Evolutionary conservation across 352 stramenopile species (phyloP).

Genomic region (Phytophthora sp.): DNA sequence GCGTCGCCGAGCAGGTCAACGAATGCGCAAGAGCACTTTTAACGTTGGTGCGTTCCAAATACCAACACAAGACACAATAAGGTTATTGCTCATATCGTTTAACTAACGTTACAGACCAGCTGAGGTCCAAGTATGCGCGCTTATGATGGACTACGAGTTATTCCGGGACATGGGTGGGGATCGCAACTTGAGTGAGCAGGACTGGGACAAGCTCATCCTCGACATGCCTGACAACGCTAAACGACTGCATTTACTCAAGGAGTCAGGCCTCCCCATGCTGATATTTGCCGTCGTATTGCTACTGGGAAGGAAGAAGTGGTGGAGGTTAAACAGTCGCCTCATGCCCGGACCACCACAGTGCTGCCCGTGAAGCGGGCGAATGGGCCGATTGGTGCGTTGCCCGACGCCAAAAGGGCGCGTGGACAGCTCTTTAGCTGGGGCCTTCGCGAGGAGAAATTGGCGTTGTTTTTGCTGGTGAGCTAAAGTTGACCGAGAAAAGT

Average conservation of each 20-base stretch:
- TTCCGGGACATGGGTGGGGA: conserved; percentile 31
- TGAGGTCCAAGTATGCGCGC: conserved; percentile 41
- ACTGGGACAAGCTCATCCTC: conserved; percentile 35
- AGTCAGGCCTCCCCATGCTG: conserved; percentile 30
- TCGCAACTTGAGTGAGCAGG: conserved; percentile 18
- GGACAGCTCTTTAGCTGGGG: neutral
- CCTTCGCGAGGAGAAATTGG: conserved; percentile 30
- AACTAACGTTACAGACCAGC: conserved; percentile 29
- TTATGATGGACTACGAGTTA: conserved; percentile 45
- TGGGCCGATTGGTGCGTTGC: neutral
- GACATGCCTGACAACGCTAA: conserved; percentile 27
- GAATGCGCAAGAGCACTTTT: conserved; percentile 32
- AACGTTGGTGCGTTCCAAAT: conserved; percentile 23
- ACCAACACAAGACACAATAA: neutral
- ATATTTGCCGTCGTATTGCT: conserved; percentile 29
- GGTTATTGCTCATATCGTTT: neutral
- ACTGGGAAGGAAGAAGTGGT: conserved; percentile 15
- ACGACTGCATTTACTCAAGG: conserved; percentile 29
- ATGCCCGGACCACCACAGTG: neutral
- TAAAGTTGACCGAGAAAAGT: conserved; percentile 17
- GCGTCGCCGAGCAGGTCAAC: conserved; percentile 36
- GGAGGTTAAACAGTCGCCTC: neutral
- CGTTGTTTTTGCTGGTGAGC: conserved; percentile 38
- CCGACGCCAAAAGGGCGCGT: conserved; percentile 13
- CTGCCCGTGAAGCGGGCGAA: conserved; percentile 10